Base-by-base conservation (phyloP, 768 basidiomycete species). In the Lentinus brumalis region DNA sequence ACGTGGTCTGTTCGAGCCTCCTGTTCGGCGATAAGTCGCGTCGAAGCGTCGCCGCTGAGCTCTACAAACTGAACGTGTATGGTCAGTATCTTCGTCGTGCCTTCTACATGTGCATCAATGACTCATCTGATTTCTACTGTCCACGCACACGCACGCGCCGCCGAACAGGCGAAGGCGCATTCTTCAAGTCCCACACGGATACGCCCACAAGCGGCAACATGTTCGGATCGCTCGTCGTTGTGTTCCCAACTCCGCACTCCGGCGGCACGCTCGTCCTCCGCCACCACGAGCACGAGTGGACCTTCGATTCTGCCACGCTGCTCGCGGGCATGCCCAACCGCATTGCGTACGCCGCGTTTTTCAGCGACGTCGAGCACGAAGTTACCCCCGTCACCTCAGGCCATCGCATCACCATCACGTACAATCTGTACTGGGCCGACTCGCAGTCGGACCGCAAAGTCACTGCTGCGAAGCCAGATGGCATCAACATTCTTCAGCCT, bases 141-240 rank as follows among this genome's bases (percentile, higher is more conserved):
- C 49, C 5, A 18, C 11, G 18, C 18, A 21, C 26, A 18, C 15
- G 44, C 15, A 16, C 5, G 40, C 8, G 4, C 16, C 14, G 2
- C 16, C 14, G 2, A 9, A 41, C 52, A 81, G 80, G 73, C 1
- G 65, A 75, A 49, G 81, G 73, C 10, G 76, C 76, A 0, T 83
- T 81, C 66, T 84, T 83, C 74, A 82, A 81, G 63, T 42, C 78
- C 0, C 83, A 83, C 62, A 73, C 77, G 44, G 84, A 83, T 59
- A 82, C 82, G 0, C 81, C 80, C 5, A 76, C 78, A 8, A 66
- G 70, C 8, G 70, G 73, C 8, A 64, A 66, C 30, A 83, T 84
- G 77, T 79, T 86, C 40, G 83, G 80, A 1, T 83, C 83, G 1
- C 75, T 86, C 9, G 78, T 84, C 1, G 63, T 84, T 38, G 74